These are phyloP conservation scores for Glaciozyma antarctica DNA, from an alignment of 768 basidiomycete genomes.

Conservation along the genomic window DNA sequence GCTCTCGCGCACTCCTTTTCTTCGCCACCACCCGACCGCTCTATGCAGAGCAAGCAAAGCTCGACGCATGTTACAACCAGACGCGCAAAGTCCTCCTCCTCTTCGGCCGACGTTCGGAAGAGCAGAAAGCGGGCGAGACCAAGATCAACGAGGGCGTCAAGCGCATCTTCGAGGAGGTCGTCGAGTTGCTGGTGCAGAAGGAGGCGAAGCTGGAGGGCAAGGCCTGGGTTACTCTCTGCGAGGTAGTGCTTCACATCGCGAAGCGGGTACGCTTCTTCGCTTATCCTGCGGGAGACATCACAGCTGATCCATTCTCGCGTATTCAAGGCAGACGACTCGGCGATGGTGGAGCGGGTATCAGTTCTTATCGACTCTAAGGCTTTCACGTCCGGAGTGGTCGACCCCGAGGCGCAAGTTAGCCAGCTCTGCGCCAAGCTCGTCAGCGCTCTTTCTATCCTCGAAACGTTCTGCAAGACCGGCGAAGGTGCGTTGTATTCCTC, in stretches of 20 bases:
- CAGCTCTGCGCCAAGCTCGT: constrained; percentile 8
- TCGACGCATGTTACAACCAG: constrained; percentile 64
- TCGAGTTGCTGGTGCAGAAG: background rate
- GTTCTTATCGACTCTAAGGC: background rate
- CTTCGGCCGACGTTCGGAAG: constrained; percentile 43
- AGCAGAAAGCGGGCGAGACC: constrained; percentile 34
- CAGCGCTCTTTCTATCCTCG: constrained; percentile 7
- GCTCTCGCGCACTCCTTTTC: constrained; percentile 38
- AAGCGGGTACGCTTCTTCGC: constrained; percentile 49
- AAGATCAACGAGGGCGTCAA: constrained; percentile 41
- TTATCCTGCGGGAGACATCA: background rate
- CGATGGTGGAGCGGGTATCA: constrained; percentile 25
- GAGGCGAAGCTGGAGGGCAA: constrained; percentile 37
- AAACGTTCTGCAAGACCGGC: background rate
- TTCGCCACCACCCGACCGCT: constrained; percentile 42
- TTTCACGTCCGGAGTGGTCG: background rate
- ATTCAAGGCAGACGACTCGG: constrained; percentile 19
- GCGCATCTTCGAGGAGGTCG: constrained; percentile 44
- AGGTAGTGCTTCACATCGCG: constrained; percentile 62
- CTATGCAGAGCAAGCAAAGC: constrained; percentile 46
- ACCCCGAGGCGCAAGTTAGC: background rate
- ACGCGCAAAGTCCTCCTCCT: constrained; percentile 47
- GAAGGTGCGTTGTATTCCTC: background rate
- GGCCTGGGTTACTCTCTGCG: constrained; percentile 56
- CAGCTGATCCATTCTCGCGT: constrained; percentile 39